Evolutionary conservation across 2,329 filamentous ascomycete species (phyloP).

Genomic region (Botrytis cinerea): DNA sequence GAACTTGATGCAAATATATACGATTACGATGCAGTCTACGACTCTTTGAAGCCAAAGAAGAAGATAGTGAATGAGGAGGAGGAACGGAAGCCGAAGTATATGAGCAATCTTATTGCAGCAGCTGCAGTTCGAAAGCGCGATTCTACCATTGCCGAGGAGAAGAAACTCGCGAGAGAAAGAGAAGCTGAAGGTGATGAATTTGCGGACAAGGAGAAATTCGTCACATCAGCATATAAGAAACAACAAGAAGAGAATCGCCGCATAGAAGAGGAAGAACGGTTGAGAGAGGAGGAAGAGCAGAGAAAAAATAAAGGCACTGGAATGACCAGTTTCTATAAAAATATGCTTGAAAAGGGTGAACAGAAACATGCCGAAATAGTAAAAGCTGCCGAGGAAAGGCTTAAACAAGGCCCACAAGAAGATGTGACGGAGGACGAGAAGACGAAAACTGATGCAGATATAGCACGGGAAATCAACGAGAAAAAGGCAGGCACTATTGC

Average conservation of each 20-base stretch:
- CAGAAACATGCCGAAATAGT: slow-evolving; percentile 68
- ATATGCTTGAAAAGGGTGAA: slow-evolving; percentile 71
- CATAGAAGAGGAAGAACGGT: slow-evolving; percentile 71
- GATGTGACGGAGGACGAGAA: slow-evolving; percentile 44
- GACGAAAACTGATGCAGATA: slow-evolving; percentile 60
- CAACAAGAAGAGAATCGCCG: slow-evolving; percentile 75
- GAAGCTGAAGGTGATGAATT: slow-evolving; percentile 81
- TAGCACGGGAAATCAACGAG: slow-evolving; percentile 67
- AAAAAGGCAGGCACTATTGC: slow-evolving; percentile 60
- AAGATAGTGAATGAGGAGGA: slow-evolving; percentile 55
- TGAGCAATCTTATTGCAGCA: slow-evolving; percentile 70
- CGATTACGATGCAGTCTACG: slow-evolving; percentile 83
- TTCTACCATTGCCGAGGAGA: slow-evolving; percentile 75
- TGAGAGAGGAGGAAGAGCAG: slow-evolving; percentile 63
- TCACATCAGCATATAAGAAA: slow-evolving; percentile 78
- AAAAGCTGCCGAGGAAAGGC: slow-evolving; percentile 62
- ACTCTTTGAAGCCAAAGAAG: slow-evolving; percentile 69
- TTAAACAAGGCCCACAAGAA: slow-evolving; percentile 47
- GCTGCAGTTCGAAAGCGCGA: slow-evolving; percentile 78
- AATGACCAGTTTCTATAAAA: slow-evolving; percentile 78
- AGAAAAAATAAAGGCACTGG: slow-evolving; percentile 66
- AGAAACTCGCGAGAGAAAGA: slow-evolving; percentile 74
- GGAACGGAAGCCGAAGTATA: slow-evolving; percentile 74
- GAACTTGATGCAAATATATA: slow-evolving; percentile 74
- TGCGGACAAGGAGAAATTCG: slow-evolving; percentile 82